phyloP scores from a whole-genome alignment of 345 rosid genomes.

The Excoecaria agallocha region DNA sequence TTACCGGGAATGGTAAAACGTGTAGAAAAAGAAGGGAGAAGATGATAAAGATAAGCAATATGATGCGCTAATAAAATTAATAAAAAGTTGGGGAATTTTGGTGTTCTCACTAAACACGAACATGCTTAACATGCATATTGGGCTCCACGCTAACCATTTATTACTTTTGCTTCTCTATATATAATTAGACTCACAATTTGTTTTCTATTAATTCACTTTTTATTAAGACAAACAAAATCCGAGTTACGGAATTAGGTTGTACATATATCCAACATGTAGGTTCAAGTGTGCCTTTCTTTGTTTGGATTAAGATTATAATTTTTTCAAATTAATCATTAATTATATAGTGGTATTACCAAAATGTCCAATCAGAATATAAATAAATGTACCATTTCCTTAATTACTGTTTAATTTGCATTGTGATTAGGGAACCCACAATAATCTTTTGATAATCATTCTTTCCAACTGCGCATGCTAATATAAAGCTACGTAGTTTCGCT shows the following conservation, averaged over 20 bases:
- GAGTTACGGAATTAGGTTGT: conserved; percentile 11
- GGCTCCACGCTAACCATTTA: conserved; percentile 38
- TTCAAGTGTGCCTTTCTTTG: conserved; percentile 17
- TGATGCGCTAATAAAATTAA: no score
- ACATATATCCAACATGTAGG: neutral
- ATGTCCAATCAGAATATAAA: conserved; percentile 7
- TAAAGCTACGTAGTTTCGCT: neutral
- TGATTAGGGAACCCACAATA: conserved; percentile 8
- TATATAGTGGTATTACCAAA: neutral
- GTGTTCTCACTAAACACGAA: conserved; percentile 14
- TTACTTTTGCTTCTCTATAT: conserved; percentile 19
- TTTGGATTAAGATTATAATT: neutral
- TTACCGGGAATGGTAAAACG: no score
- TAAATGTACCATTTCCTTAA: neutral
- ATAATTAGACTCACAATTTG: conserved; percentile 18
- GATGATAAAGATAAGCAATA: no score
- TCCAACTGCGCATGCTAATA: no score
- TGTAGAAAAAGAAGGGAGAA: no score
- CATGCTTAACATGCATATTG: conserved; percentile 32
- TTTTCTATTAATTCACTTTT: neutral
- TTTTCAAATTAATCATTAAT: conserved; percentile 7
- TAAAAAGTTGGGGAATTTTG: no score
- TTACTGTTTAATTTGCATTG: conserved; percentile 6
- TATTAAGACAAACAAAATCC: conserved; percentile 8
- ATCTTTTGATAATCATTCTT: conserved; percentile 9